Percentiles rank a stretch among this genome's conserved stretches.
Evolutionary conservation across 2,329 filamentous ascomycete species (phyloP).

Genomic region (Didymella pomorum): DNA sequence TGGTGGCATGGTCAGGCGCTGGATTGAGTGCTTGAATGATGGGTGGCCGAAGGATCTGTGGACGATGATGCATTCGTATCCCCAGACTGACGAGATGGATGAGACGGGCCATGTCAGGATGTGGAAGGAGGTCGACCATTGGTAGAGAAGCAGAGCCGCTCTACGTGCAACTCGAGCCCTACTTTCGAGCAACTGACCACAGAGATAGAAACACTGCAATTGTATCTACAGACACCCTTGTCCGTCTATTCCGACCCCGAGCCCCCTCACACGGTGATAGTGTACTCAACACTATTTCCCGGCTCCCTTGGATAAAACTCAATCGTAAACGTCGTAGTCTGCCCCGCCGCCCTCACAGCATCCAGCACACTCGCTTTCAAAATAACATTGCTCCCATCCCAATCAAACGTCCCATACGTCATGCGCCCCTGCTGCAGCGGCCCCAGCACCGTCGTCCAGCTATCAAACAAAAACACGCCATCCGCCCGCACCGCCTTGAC

Average conservation of each 20-base stretch:
- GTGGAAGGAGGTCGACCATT: no score
- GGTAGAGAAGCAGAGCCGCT: no score
- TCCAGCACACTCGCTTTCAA: slow-evolving; percentile 57
- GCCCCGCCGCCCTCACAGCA: slow-evolving; percentile 56
- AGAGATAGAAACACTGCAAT: no score
- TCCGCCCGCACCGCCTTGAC: slow-evolving; percentile 60
- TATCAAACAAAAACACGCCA: slow-evolving; percentile 62
- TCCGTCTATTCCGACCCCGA: no score
- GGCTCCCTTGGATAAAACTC: slow-evolving; percentile 64
- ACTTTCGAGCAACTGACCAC: no score
- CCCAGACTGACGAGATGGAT: no score
- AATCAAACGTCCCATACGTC: slow-evolving; percentile 62
- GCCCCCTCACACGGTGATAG: slow-evolving; percentile 50
- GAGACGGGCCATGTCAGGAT: no score
- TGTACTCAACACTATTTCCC: slow-evolving; percentile 61
- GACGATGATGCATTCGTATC: no score
- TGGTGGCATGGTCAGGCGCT: neutral
- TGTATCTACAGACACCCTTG: no score
- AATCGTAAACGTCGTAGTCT: slow-evolving; percentile 60
- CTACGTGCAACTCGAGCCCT: no score
- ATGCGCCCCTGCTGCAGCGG: slow-evolving; percentile 58
- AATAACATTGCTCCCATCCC: slow-evolving; percentile 57
- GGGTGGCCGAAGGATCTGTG: no score
- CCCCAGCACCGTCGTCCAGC: slow-evolving; percentile 64
- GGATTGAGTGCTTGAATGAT: neutral